Evolutionary conservation across 2,329 filamentous ascomycete species (phyloP).

Genomic region (Penicillium vulpinum): DNA sequence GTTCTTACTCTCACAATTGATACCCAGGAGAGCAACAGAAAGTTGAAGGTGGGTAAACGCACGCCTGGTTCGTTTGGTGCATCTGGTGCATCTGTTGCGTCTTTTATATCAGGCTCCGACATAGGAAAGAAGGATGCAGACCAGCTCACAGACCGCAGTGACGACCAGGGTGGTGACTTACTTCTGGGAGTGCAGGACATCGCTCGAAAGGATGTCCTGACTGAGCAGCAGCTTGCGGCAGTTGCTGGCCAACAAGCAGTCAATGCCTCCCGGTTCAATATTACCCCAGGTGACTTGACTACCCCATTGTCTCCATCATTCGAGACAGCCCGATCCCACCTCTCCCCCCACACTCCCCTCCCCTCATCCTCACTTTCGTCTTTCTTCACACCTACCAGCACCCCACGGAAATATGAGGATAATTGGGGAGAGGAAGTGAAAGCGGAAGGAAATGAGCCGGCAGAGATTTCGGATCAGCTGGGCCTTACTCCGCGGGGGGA

Average conservation of each 20-base stretch:
- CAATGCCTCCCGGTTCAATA: not conserved
- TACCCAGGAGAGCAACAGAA: not conserved
- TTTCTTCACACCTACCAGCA: not conserved
- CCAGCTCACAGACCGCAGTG: not conserved
- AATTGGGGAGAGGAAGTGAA: not conserved
- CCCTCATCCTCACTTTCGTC: not conserved
- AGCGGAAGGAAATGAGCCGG: not conserved
- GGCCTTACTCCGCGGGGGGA: not conserved
- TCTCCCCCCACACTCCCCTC: not conserved
- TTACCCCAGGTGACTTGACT: not conserved
- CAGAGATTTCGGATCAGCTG: not conserved
- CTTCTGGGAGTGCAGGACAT: not conserved
- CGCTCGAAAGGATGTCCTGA: not conserved
- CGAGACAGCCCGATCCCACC: not conserved
- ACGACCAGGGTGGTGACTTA: not conserved
- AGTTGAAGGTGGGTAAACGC: not conserved
- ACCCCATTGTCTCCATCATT: not conserved
- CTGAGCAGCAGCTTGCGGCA: not conserved
- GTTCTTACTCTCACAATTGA: not conserved
- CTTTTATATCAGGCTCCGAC: too few species aligned
- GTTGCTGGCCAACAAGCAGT: not conserved
- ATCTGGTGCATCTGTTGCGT: too few species aligned
- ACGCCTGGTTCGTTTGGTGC: not conserved
- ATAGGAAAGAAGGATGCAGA: not conserved
- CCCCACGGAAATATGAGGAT: not conserved